Percentiles rank a stretch among this genome's conserved stretches.
These are phyloP conservation scores for Aspergillus nidulans DNA, from an alignment of 495 filamentous ascomycete species.

Conservation along the genomic window DNA sequence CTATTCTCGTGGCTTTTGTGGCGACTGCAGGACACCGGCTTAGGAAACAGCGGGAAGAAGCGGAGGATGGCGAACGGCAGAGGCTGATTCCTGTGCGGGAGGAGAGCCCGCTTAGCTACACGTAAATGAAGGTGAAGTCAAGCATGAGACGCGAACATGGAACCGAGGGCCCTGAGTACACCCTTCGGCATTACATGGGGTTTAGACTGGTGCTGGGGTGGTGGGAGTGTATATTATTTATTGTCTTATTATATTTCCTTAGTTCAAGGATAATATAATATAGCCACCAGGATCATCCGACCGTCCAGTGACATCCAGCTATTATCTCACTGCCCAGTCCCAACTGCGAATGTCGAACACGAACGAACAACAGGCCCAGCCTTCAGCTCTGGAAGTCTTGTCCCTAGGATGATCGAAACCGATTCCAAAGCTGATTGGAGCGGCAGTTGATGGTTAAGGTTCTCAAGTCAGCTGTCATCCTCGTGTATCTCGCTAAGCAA, in stretches of 20 bases:
- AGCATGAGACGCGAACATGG: background rate
- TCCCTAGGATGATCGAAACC: background rate
- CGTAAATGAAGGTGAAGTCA: background rate
- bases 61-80: constrained; percentile 27
- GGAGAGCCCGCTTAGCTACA: constrained; percentile 9
- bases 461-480: background rate
- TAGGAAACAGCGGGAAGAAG: constrained; percentile 13
- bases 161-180: background rate
- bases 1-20: constrained; percentile 57
- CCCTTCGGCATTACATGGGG: background rate
- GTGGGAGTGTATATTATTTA: background rate
- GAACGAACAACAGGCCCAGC: background rate
- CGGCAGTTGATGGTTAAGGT: background rate
- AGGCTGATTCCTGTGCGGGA: constrained; percentile 32
- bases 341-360: too few relatives aligned
- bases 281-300: background rate
- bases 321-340: too few relatives aligned
- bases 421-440: background rate
- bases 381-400: background rate
- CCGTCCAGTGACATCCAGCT: background rate
- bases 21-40: constrained; percentile 26
- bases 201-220: background rate
- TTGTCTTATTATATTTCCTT: background rate
- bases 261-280: background rate
- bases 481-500: background rate